phyloP scores from a whole-genome alignment of 495 filamentous ascomycete genomes.

The Tetracladium setigerum region DNA sequence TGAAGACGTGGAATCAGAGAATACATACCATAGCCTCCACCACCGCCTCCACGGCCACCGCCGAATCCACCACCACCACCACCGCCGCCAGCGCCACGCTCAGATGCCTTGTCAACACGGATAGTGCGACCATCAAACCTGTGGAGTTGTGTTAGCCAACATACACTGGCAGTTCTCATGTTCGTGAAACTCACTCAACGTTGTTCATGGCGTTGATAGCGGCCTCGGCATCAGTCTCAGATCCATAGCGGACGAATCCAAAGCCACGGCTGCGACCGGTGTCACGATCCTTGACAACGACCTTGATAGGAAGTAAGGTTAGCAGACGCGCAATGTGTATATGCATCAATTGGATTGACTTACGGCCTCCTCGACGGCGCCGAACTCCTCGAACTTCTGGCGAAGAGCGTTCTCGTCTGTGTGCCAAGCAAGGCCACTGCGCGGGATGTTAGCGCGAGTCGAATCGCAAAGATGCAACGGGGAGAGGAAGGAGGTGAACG shows the following conservation, averaged over 20 bases:
- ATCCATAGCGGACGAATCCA: conserved; percentile 85
- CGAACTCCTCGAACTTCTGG: conserved; percentile 84
- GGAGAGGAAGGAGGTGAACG: conserved; percentile 24
- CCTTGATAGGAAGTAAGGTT: conserved; percentile 39
- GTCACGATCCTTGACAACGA: conserved; percentile 96
- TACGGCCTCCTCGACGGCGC: conserved; percentile 87
- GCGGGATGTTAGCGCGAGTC: conserved; percentile 18
- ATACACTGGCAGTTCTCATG: background rate
- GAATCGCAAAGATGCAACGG: conserved; percentile 2
- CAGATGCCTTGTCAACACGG: conserved; percentile 92
- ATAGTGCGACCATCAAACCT: conserved; percentile 96
- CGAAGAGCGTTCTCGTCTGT: conserved; percentile 80
- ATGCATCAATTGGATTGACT: conserved; percentile 25
- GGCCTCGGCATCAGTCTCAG: conserved; percentile 72
- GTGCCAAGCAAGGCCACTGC: conserved; percentile 94
- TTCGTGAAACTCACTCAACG: conserved; percentile 61
- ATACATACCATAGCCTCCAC: conserved; percentile 15
- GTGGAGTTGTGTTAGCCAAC: background rate
- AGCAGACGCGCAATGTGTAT: conserved; percentile 2
- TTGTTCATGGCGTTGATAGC: conserved; percentile 89
- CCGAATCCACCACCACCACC: conserved; percentile 41
- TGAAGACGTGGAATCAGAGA: background rate
- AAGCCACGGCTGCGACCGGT: conserved; percentile 95
- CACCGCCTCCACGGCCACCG: conserved; percentile 19
- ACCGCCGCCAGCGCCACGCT: conserved; percentile 55